These are phyloP conservation scores for Fusarium sulawesiense DNA, from an alignment of 2,329 filamentous ascomycete genomes.

Conservation along the genomic window DNA sequence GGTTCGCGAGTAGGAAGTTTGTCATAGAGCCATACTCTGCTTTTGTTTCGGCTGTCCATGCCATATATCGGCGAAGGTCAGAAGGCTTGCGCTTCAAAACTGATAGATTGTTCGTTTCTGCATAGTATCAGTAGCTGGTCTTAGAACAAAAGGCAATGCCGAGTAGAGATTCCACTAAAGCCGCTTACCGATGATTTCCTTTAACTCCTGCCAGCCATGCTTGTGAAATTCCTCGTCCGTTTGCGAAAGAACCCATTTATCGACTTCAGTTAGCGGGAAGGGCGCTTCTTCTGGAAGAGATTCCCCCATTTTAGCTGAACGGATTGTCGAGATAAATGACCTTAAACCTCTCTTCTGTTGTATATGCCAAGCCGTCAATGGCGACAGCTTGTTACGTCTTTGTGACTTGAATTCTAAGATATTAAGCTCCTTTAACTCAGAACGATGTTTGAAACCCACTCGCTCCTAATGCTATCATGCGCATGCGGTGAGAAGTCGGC, in stretches of 20 bases:
- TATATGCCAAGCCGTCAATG: background rate
- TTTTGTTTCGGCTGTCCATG: constrained; percentile 78
- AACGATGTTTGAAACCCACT: constrained; percentile 11
- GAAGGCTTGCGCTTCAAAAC: constrained; percentile 83
- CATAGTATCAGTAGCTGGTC: constrained; percentile 25
- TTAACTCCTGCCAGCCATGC: constrained; percentile 80
- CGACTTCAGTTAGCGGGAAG: constrained; percentile 69
- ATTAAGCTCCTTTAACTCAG: background rate
- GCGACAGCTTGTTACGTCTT: background rate
- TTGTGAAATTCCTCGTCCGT: constrained; percentile 77
- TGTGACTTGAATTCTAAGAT: constrained; percentile 1
- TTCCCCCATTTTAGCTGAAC: constrained; percentile 55
- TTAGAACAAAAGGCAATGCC: background rate
- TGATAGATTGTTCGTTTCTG: constrained; percentile 72
- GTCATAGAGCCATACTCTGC: constrained; percentile 82
- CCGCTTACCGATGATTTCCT: constrained; percentile 70
- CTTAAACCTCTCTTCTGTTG: background rate
- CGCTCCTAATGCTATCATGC: constrained; percentile 1
- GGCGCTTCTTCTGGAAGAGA: constrained; percentile 56
- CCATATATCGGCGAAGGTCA: constrained; percentile 81
- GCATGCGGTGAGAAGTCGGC: constrained; percentile 34
- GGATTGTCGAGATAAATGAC: constrained; percentile 3
- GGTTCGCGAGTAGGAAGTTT: constrained; percentile 78
- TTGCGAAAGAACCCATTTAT: constrained; percentile 68
- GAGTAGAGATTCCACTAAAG: constrained; percentile 3